Evolutionary conservation across 192 early-diverging fungal species (phyloP).

Genomic region (Umbelopsis sp.): DNA sequence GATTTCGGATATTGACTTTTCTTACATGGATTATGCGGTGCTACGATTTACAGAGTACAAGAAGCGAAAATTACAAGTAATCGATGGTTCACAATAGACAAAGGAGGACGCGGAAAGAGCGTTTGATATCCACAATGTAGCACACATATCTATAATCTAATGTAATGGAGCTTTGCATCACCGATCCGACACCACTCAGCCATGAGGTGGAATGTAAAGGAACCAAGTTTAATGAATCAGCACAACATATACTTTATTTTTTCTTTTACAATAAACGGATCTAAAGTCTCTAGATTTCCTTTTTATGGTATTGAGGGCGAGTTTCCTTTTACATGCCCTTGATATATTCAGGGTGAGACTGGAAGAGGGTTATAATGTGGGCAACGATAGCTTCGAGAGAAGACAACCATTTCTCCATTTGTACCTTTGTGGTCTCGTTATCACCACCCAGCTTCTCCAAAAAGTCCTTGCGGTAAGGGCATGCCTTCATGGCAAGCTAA

Average conservation of each 20-base stretch:
- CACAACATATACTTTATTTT: too few species aligned
- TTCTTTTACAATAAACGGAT: background rate
- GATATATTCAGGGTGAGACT: conserved; percentile 34
- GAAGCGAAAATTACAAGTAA: conserved; percentile 53
- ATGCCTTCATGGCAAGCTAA: conserved; percentile 88
- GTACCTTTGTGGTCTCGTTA: conserved; percentile 53
- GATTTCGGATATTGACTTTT: conserved; percentile 93
- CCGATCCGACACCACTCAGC: background rate
- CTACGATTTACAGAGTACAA: conserved; percentile 81
- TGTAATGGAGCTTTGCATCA: background rate
- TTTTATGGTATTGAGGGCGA: background rate
- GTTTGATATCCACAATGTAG: conserved; percentile 16
- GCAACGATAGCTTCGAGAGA: conserved; percentile 76
- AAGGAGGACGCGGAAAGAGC: background rate
- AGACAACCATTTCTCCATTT: conserved; percentile 70
- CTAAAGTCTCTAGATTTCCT: background rate
- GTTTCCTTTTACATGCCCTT: conserved; percentile 40
- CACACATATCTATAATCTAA: background rate
- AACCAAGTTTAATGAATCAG: too few species aligned
- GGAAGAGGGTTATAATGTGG: conserved; percentile 65
- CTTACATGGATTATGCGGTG: conserved; percentile 88
- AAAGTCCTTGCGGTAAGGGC: conserved; percentile 88
- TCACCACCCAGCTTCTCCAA: conserved; percentile 80
- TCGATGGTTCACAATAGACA: background rate
- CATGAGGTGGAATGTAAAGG: too few species aligned